Conservation (phyloP, 331 rosid species). For the Stylosanthes scabra region DNA sequence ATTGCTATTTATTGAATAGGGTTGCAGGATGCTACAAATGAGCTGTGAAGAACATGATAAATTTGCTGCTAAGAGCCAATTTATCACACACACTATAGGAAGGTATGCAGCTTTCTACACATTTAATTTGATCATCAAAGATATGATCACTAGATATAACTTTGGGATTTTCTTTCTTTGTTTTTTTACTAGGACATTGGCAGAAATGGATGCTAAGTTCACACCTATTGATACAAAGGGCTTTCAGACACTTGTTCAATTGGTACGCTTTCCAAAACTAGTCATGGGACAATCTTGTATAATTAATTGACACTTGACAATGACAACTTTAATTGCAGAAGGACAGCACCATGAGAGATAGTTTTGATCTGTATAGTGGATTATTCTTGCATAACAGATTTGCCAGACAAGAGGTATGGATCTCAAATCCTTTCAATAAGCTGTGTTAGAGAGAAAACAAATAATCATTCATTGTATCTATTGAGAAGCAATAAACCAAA, state of each 20-base stretch:
- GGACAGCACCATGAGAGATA: slow-evolving; percentile 44
- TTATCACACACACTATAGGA: slow-evolving; percentile 60
- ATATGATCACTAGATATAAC: slow-evolving; percentile 8
- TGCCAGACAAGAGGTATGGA: slow-evolving; percentile 61
- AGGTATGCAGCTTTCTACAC: slow-evolving; percentile 43
- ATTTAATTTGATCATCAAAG: not conserved
- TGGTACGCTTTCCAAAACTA: slow-evolving; percentile 40
- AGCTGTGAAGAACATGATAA: slow-evolving; percentile 64
- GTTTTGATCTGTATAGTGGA: slow-evolving; percentile 62
- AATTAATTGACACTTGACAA: not conserved
- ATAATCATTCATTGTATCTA: slow-evolving; percentile 8
- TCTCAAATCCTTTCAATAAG: not conserved
- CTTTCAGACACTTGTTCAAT: slow-evolving; percentile 51
- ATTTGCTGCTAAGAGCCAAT: slow-evolving; percentile 59
- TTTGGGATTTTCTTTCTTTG: slow-evolving; percentile 8
- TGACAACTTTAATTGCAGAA: slow-evolving; percentile 50
- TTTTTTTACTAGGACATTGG: slow-evolving; percentile 44
- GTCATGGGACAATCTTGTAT: not conserved
- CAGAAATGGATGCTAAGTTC: slow-evolving; percentile 53
- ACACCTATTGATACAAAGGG: slow-evolving; percentile 57
- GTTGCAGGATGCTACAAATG: slow-evolving; percentile 64
- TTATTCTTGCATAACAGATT: slow-evolving; percentile 50
- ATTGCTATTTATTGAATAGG: slow-evolving; percentile 32
- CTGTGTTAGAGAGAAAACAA: not conserved
- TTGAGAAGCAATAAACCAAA: slow-evolving; percentile 3